These are phyloP conservation scores for Hapsidospora chrysogenum DNA, from an alignment of 495 filamentous ascomycete species.

Conservation along the genomic window DNA sequence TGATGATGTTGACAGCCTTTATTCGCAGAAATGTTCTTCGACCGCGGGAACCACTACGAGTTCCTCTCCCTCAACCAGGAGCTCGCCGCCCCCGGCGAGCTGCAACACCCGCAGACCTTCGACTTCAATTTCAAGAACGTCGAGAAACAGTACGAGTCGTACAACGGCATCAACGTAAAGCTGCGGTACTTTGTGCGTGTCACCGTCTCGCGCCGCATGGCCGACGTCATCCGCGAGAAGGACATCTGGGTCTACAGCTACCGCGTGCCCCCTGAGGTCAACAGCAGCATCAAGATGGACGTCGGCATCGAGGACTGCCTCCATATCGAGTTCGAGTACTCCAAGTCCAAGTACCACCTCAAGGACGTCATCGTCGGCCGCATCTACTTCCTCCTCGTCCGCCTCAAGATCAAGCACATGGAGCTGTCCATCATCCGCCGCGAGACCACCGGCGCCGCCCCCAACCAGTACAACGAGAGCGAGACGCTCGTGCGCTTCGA, in stretches of 20 bases:
- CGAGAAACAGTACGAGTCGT: slow-evolving; percentile 99
- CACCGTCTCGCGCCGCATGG: slow-evolving; percentile 91
- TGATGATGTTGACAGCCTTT: background rate
- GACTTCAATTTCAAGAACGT: slow-evolving; percentile 99
- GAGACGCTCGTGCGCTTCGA: slow-evolving; percentile 97
- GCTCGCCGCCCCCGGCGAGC: slow-evolving; percentile 86
- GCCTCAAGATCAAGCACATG: slow-evolving; percentile 99
- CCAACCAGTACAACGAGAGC: slow-evolving; percentile 99
- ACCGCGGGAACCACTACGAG: slow-evolving; percentile 97
- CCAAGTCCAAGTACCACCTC: slow-evolving; percentile 95
- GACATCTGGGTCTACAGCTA: slow-evolving; percentile 99
- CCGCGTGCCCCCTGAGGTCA: slow-evolving; percentile 94
- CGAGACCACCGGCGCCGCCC: slow-evolving; percentile 92
- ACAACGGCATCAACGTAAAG: slow-evolving; percentile 98
- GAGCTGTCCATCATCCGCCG: slow-evolving; percentile 94
- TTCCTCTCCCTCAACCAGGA: slow-evolving; percentile 94
- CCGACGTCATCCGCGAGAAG: slow-evolving; percentile 95
- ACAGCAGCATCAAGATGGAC: slow-evolving; percentile 99
- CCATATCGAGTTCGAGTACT: slow-evolving; percentile 99
- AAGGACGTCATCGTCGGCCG: slow-evolving; percentile 98
- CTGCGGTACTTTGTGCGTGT: slow-evolving; percentile 96
- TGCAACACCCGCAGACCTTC: slow-evolving; percentile 96
- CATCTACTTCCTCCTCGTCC: slow-evolving; percentile 96
- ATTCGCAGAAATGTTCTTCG: slow-evolving; percentile 97
- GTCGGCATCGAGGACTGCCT: slow-evolving; percentile 98